phyloP scores from a whole-genome alignment of 805 yeast species.

The Candida khao-thaluensis region DNA sequence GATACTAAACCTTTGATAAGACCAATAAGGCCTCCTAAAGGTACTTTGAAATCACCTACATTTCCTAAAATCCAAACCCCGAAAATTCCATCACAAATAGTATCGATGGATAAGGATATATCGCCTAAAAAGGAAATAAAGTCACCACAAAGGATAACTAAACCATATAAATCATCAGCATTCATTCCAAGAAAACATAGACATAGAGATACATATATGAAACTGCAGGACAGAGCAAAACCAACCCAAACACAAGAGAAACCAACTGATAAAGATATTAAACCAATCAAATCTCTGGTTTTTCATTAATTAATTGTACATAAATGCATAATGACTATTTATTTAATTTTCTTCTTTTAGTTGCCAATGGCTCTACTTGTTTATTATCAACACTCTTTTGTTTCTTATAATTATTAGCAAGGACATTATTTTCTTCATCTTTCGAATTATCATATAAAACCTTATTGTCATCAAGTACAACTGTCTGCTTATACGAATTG shows the following conservation, averaged over 20 bases:
- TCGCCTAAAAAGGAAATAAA: background rate
- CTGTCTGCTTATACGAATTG: slow-evolving; percentile 75
- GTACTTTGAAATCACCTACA: slow-evolving; percentile 1
- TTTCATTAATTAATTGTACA: slow-evolving; percentile 8
- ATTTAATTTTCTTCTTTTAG: slow-evolving; percentile 4
- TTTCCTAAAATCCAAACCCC: too few relatives aligned
- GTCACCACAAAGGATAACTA: background rate
- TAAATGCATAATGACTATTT: slow-evolving; percentile 1
- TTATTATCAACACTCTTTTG: background rate
- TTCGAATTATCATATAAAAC: slow-evolving; percentile 16
- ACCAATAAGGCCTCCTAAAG: slow-evolving; percentile 2
- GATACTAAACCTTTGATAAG: slow-evolving; percentile 7
- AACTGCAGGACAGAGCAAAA: background rate
- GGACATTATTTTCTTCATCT: slow-evolving; percentile 27
- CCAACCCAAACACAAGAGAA: background rate
- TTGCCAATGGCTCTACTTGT: background rate
- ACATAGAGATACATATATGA: background rate
- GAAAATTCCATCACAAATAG: too few relatives aligned
- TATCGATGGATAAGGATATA: too few relatives aligned
- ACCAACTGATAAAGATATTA: background rate
- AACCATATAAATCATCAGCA: slow-evolving; percentile 4
- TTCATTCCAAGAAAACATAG: slow-evolving; percentile 4
- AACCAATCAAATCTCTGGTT: slow-evolving; percentile 10
- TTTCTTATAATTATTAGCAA: slow-evolving; percentile 16
- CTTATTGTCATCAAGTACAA: slow-evolving; percentile 44